Evolutionary conservation across 495 filamentous ascomycete genomes (phyloP), one percentile per base, ranked within the genome.

Genomic region (Massariosphaeria phaeospora): DNA sequence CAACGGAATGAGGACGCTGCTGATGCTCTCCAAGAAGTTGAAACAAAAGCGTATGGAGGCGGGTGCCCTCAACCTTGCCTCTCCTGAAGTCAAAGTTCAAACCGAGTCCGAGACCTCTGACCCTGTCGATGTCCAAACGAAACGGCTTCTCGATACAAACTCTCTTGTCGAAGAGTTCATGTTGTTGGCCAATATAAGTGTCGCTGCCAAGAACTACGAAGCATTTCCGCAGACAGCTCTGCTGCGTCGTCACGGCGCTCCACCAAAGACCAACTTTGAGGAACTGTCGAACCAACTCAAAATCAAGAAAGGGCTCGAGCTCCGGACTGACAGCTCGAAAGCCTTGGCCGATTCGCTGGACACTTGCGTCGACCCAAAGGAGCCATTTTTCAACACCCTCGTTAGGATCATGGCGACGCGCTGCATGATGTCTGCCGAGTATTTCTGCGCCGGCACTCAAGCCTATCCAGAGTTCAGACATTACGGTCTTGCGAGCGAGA

Each of bases 391-490:
- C 78, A 98, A 98, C 77, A 97, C 91, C 18, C 82, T 98, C 11
- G 79, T 97, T 65, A 89, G 93, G 59, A 95, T 98, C 72, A 81
- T 98, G 71, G 93, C 93, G 8, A 98, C 94, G 10, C 84, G 93
- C 25, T 98, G 93, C 81, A 97, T 98, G 94, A 95, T 94, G 74
- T 91, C 90, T 27, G 93, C 93, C 52, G 94, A 97, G 70, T 98
- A 98, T 75, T 97, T 97, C 73, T 90, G 86, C 72, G 82, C 89
- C 0, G 93, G 93, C 55, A 90, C 89, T 1, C 89, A 95, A 66
- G 80, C 89, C 0, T 90, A 91, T 67, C 82, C 88, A 1, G 93
- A 97, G 59, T 98, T 94, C 80, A 80, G 90, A 27, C 93, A 98
- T 69, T 98, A 98, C 70, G 94, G 93, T 52, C 78, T 98, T 2